Percentiles rank a stretch among this genome's conserved stretches.
Evolutionary conservation across 2,329 filamentous ascomycete species (phyloP).

Genomic region (Fusarium proliferatum): DNA sequence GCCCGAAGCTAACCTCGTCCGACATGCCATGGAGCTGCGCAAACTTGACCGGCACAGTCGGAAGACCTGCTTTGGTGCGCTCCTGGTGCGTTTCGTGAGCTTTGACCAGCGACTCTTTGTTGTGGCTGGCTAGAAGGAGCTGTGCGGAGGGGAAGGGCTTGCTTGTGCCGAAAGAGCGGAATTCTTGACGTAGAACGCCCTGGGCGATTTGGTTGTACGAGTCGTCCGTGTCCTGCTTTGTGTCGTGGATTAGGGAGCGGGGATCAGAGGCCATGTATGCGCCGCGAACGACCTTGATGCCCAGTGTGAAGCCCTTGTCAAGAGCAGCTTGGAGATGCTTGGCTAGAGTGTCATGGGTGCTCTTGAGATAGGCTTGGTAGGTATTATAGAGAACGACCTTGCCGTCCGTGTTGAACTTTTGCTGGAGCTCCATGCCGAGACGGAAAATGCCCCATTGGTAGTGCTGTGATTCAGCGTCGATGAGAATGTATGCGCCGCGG

Average conservation of each 20-base stretch:
- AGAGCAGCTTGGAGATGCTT: conserved; percentile 58
- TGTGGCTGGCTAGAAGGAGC: conserved; percentile 66
- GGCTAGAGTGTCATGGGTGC: conserved; percentile 55
- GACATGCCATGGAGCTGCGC: conserved; percentile 69
- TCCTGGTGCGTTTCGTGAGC: conserved; percentile 58
- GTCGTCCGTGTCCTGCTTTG: conserved; percentile 63
- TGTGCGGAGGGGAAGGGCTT: conserved; percentile 57
- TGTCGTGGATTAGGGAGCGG: conserved; percentile 62
- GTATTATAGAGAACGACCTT: conserved; percentile 59
- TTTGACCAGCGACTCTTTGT: conserved; percentile 54
- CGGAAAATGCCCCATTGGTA: conserved; percentile 55
- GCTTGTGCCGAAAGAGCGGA: conserved; percentile 53
- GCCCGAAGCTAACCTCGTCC: conserved; percentile 63
- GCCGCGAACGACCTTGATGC: conserved; percentile 67
- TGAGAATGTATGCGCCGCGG: conserved; percentile 55
- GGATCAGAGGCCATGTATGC: conserved; percentile 65
- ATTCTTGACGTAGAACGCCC: conserved; percentile 55
- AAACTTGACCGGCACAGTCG: conserved; percentile 55
- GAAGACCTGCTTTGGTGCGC: conserved; percentile 50
- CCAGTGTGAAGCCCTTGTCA: conserved; percentile 61
- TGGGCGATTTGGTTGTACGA: conserved; percentile 62
- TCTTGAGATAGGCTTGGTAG: conserved; percentile 68
- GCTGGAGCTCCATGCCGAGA: conserved; percentile 51
- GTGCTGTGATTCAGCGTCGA: conserved; percentile 59
- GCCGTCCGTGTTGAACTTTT: conserved; percentile 53